Evolutionary conservation across 139 green algal species (phyloP).

Genomic region (Closterium sp.): DNA sequence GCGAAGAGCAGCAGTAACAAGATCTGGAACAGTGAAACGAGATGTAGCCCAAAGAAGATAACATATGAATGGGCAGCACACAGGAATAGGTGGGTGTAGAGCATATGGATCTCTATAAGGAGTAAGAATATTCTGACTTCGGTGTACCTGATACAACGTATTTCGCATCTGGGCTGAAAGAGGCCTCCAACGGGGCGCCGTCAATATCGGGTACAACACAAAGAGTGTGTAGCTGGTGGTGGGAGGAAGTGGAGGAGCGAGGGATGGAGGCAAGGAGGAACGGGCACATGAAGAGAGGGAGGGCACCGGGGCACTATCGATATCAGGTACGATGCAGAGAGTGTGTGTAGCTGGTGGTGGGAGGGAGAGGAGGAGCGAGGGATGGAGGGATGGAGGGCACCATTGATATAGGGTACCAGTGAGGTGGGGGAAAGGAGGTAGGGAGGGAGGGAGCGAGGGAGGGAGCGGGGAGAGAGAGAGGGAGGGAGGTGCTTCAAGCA

Average conservation of each 20-base stretch:
- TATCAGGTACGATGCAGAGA: no score
- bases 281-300: not conserved
- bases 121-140: not conserved
- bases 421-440: no score
- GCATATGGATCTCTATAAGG: not conserved
- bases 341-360: no score
- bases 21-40: no score
- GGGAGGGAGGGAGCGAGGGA: no score
- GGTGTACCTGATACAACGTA: constrained; percentile 69
- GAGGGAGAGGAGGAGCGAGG: no score
- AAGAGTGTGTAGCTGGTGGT: constrained; percentile 44
- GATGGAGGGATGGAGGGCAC: no score
- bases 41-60: no score
- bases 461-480: no score
- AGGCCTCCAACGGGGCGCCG: constrained; percentile 61
- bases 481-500: not conserved
- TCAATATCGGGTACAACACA: constrained; percentile 29
- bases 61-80: not conserved
- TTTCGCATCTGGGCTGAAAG: constrained; percentile 75
- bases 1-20: no score
- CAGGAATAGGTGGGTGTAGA: not conserved
- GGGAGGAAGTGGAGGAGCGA: not conserved
- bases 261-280: not conserved
- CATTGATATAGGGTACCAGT: no score
- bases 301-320: no score